phyloP scores from a whole-genome alignment of 257 asterid species.

The Leonotis leonurus region DNA sequence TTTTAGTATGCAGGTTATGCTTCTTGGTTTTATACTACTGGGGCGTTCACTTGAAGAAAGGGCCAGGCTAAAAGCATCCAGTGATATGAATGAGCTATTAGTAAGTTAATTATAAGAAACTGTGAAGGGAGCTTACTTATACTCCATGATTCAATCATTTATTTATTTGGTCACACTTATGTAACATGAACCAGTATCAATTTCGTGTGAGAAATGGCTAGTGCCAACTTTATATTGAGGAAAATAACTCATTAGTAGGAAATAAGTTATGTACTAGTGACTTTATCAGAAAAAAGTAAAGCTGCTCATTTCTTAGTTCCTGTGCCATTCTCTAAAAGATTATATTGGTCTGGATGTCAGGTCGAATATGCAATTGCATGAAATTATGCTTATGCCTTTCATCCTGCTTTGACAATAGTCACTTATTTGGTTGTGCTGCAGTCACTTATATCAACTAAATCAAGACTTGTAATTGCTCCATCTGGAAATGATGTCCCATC shows the following conservation, averaged over 20 bases:
- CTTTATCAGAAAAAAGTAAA: neutral
- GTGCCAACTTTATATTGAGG: neutral
- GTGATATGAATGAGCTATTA: conserved; percentile 95
- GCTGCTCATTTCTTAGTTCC: conserved; percentile 1
- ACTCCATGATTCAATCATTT: conserved; percentile 1
- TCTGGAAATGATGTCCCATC: conserved; percentile 54
- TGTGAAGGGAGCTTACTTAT: conserved; percentile 10
- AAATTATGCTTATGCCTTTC: conserved; percentile 1
- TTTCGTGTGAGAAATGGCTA: conserved; percentile 1
- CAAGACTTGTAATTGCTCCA: conserved; percentile 80
- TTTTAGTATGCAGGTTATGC: conserved; percentile 97
- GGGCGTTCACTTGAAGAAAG: conserved; percentile 98
- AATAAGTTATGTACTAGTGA: neutral
- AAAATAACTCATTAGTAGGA: neutral
- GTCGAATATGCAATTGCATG: neutral
- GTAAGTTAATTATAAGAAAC: conserved; percentile 33
- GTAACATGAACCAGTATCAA: neutral
- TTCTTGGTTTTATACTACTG: conserved; percentile 92
- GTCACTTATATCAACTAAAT: conserved; percentile 89
- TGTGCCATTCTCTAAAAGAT: neutral
- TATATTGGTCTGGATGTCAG: neutral
- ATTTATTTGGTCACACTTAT: neutral
- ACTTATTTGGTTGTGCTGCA: conserved; percentile 36
- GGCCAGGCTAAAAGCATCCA: conserved; percentile 89
- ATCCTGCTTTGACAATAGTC: conserved; percentile 12